A percentile compares a stretch with the other conserved stretches of the same genome.
Conservation (phyloP, 2,329 filamentous ascomycete species). For the Apiospora phragmitis region DNA sequence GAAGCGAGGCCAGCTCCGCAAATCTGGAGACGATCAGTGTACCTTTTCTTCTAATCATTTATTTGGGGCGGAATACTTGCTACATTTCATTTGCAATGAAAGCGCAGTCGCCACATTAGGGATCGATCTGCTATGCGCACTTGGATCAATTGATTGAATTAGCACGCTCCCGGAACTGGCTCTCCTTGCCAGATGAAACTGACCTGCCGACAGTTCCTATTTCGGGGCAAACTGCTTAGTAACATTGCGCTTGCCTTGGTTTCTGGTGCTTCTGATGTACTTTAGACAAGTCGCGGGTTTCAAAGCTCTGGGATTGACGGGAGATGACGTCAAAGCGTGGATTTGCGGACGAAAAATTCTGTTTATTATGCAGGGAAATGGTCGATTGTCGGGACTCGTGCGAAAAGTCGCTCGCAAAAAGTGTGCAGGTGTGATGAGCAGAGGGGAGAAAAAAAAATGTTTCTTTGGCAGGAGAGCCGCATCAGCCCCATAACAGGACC, state of each 20-base stretch:
- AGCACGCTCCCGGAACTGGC: background rate
- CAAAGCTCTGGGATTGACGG: background rate
- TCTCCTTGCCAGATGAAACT: background rate
- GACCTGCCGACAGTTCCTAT: background rate
- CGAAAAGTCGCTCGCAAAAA: background rate
- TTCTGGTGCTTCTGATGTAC: background rate
- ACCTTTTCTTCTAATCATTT: background rate
- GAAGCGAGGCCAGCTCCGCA: background rate
- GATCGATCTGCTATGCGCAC: background rate
- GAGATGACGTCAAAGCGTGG: background rate
- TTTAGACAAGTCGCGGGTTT: background rate
- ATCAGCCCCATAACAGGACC: conserved; percentile 31
- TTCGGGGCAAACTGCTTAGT: background rate
- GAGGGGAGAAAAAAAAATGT: background rate
- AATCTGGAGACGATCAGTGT: conserved; percentile 2
- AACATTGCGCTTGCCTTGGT: background rate
- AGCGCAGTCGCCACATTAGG: background rate
- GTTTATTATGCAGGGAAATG: background rate
- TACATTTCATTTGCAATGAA: background rate
- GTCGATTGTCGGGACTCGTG: background rate
- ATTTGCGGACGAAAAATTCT: background rate
- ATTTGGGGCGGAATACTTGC: background rate
- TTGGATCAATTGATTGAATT: background rate
- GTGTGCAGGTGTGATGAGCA: background rate
- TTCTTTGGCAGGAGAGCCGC: conserved; percentile 22